These are phyloP conservation scores for Misopates orontium DNA, from an alignment of 257 asterid genomes.

Conservation along the genomic window DNA sequence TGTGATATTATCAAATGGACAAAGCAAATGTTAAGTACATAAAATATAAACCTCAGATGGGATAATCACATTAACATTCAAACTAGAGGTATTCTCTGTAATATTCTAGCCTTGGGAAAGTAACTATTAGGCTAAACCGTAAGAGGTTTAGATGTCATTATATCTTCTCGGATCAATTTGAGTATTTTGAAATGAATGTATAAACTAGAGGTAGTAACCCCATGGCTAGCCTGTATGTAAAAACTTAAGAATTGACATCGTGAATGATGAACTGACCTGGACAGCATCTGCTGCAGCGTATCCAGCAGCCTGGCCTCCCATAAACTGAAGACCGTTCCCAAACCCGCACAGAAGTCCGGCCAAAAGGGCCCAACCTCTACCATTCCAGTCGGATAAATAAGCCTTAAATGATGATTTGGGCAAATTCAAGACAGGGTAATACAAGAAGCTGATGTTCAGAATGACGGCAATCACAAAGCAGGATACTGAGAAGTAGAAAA, in stretches of 20 bases:
- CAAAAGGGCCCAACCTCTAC: conserved; percentile 86
- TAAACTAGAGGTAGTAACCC: too few species aligned
- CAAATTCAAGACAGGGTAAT: conserved; percentile 56
- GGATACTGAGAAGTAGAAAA: conserved; percentile 85
- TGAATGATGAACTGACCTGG: conserved; percentile 49
- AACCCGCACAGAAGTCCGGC: conserved; percentile 88
- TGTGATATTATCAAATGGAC: conserved; percentile 27
- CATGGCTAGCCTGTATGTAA: too few species aligned
- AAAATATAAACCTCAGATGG: too few species aligned
- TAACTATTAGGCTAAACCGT: too few species aligned
- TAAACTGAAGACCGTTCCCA: conserved; percentile 93
- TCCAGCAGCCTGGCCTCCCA: conserved; percentile 98
- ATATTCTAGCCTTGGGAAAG: too few species aligned
- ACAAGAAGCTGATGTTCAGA: conserved; percentile 69
- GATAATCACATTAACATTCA: too few species aligned
- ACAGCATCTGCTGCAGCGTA: conserved; percentile 99
- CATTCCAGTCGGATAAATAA: conserved; percentile 76
- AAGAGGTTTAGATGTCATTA: too few species aligned
- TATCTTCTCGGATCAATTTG: too few species aligned
- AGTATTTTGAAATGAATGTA: too few species aligned
- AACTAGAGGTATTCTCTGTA: too few species aligned
- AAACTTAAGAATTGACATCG: too few species aligned
- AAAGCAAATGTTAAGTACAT: not conserved
- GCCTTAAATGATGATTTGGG: conserved; percentile 77
- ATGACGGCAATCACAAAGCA: conserved; percentile 67